Evolutionary conservation across 225 moss, liverwort and hornwort species (phyloP).

Genomic region (Rhytidiadelphus loreus): DNA sequence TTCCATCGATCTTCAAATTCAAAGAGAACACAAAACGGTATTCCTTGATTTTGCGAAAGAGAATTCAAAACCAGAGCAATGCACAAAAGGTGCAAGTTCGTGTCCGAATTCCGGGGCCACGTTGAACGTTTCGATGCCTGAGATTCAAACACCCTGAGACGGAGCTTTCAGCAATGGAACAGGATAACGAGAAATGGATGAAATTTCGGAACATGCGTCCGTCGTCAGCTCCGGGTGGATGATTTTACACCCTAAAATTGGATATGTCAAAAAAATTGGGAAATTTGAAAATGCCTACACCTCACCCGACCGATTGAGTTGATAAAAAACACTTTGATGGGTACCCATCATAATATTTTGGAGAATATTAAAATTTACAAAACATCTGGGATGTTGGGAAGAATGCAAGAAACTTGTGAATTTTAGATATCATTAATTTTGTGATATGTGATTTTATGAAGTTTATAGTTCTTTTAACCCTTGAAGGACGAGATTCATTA

Average conservation of each 20-base stretch:
- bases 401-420: background rate
- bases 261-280: background rate
- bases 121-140: background rate
- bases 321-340: background rate
- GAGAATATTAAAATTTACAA: background rate
- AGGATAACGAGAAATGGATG: background rate
- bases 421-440: background rate
- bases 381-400: background rate
- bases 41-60: background rate
- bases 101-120: background rate
- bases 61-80: background rate
- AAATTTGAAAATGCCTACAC: background rate
- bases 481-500: rapidly evolving
- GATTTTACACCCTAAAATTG: background rate
- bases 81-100: background rate
- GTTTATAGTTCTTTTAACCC: background rate
- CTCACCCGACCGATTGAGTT: background rate
- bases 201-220: background rate
- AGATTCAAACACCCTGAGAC: background rate
- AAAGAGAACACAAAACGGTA: background rate
- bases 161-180: background rate
- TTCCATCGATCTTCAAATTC: background rate
- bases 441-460: background rate
- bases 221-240: too few species aligned
- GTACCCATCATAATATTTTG: background rate